phyloP scores from a whole-genome alignment of 805 yeast genomes.

The Suhomyces kilbournensis region DNA sequence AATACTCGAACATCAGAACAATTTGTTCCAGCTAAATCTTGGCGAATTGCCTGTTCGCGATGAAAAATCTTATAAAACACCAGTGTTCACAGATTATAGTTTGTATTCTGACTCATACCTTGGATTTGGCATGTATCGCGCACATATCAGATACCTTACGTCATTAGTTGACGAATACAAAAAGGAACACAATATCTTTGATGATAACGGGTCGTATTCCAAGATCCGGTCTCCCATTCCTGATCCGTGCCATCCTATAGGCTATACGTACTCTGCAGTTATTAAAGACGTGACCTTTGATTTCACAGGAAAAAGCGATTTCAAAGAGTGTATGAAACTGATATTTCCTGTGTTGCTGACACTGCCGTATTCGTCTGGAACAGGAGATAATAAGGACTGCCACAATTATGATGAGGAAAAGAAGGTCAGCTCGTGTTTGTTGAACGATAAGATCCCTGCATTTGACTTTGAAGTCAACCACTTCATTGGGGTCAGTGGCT shows the following conservation, averaged over 20 bases:
- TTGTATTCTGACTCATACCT: constrained; percentile 56
- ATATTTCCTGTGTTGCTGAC: constrained; percentile 46
- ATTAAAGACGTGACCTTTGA: constrained; percentile 27
- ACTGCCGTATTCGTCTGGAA: constrained; percentile 22
- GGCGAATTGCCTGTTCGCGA: constrained; percentile 25
- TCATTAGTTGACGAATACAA: constrained; percentile 25
- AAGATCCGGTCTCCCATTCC: constrained; percentile 27
- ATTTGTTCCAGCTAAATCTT: constrained; percentile 45
- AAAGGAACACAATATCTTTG: constrained; percentile 13
- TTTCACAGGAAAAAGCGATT: constrained; percentile 54
- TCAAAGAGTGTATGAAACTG: constrained; percentile 43
- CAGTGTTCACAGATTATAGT: constrained; percentile 28
- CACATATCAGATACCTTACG: constrained; percentile 46
- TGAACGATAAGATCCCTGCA: constrained; percentile 52
- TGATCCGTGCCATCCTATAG: constrained; percentile 61
- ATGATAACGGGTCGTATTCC: constrained; percentile 10
- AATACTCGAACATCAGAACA: constrained; percentile 42
- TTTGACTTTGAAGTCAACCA: constrained; percentile 55
- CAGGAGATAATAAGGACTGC: constrained; percentile 23
- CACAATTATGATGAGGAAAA: constrained; percentile 27
- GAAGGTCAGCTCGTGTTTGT: constrained; percentile 45
- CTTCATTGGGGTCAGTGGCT: constrained; percentile 65
- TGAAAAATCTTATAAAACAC: constrained; percentile 13
- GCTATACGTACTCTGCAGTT: constrained; percentile 27
- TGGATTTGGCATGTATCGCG: constrained; percentile 61